Base-by-base conservation (phyloP, 345 rosid species). In the Bruguiera sexangula region DNA sequence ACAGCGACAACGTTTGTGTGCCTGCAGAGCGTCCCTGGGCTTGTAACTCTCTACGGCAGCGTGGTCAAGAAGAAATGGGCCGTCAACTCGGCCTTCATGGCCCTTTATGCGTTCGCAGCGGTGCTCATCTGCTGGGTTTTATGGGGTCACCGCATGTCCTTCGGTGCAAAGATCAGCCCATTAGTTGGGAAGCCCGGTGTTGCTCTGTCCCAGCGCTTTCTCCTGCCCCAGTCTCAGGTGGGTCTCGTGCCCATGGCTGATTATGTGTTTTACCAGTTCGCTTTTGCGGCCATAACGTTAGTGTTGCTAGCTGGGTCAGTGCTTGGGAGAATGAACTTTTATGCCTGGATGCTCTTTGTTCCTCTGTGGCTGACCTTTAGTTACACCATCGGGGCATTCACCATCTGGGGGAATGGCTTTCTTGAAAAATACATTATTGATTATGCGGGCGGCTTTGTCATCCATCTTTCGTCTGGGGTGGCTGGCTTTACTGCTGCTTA, bases 11-110 rank as follows among this genome's bases (percentile, higher is more conserved):
- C 85, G 2, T 11, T 86, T 69, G 90, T 84, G 2, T 79, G 88
- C 63, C 51, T 88, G 22, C 93, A 88, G 53, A 85, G 86, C 64
- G 86, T 88, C n/a, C 89, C 93, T 0, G 89, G 89, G 3, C 84
- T 85, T 0, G 88, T 85, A 5, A 82, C 82, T 61, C 80, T 88
- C 10, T 85, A 87, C 43, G 92, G 89, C 19, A 84, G 85, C 77
- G 78, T 85, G 83, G 89, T 88, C 19, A 88, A 87, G 78, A 88
- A 88, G 66, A 87, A 87, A 78, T 83, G 92, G 89, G 89, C 88
- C 3, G 86, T 85, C 10, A 87, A 85, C 73, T 85, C 87, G 1
- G 85, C 90, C 51, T 88, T 88, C 75, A 84, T 88, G 93, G 88
- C 87, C 13, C 67, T 88, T 8, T 88, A 86, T 29, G 88, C 86